phyloP scores from a whole-genome alignment of 2,329 filamentous ascomycete genomes.

The Exophiala calicioides region DNA sequence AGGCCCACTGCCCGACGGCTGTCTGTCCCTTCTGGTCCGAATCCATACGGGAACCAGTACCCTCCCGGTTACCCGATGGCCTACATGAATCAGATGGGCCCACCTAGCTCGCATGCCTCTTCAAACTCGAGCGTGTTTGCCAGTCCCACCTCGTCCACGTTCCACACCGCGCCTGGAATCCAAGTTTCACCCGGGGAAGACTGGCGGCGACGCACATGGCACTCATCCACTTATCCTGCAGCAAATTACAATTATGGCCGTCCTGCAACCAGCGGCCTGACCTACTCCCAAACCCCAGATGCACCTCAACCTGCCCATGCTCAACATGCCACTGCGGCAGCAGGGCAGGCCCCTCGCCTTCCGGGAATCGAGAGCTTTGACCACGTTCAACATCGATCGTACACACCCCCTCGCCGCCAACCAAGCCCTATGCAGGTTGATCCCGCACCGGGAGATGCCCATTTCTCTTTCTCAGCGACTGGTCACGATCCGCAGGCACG shows the following conservation, averaged over 20 bases:
- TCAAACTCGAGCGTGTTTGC: slow-evolving; percentile 62
- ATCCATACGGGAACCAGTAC: slow-evolving; percentile 66
- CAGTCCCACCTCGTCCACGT: slow-evolving; percentile 67
- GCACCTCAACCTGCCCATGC: slow-evolving; percentile 59
- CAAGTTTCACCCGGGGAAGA: slow-evolving; percentile 65
- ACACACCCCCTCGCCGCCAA: slow-evolving; percentile 63
- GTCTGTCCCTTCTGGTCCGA: slow-evolving; percentile 75
- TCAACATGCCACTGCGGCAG: slow-evolving; percentile 50
- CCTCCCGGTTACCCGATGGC: slow-evolving; percentile 22
- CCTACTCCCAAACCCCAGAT: slow-evolving; percentile 72
- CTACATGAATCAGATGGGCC: slow-evolving; percentile 52
- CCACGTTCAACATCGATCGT: slow-evolving; percentile 60
- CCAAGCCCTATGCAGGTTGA: slow-evolving; percentile 80
- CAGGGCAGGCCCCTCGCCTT: slow-evolving; percentile 65
- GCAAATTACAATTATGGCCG: slow-evolving; percentile 57
- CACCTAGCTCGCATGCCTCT: slow-evolving; percentile 58
- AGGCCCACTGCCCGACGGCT: slow-evolving; percentile 72
- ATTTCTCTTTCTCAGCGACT: slow-evolving; percentile 34
- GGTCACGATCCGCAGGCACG: slow-evolving; percentile 45
- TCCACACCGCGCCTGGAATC: slow-evolving; percentile 51
- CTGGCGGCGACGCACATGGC: slow-evolving; percentile 85
- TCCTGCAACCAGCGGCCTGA: slow-evolving; percentile 70
- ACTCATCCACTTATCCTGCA: slow-evolving; percentile 67
- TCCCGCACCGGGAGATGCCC: slow-evolving; percentile 44
- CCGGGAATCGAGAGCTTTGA: slow-evolving; percentile 94